Percentiles rank a stretch among this genome's conserved stretches.
Evolutionary conservation across 169 alveolate genomes (phyloP).

Genomic region (Plasmodium fragile): DNA sequence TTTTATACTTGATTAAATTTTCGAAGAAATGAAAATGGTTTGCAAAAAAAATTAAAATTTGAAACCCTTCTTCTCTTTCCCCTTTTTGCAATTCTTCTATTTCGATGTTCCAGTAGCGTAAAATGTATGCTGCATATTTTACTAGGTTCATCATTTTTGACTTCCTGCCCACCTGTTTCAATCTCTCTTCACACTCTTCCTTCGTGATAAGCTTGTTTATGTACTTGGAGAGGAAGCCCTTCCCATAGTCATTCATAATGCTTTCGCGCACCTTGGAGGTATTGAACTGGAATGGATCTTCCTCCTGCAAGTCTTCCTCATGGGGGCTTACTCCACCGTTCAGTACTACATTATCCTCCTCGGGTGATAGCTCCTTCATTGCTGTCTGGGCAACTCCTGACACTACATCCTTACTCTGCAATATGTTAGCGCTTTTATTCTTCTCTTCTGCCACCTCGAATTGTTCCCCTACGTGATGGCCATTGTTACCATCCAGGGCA

Average conservation of each 20-base stretch:
- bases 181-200: neutral
- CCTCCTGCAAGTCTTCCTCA: neutral
- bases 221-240: slow-evolving; percentile 39
- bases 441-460: neutral
- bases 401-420: neutral
- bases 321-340: neutral
- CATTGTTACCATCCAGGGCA: neutral
- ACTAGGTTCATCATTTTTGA: slow-evolving; percentile 40
- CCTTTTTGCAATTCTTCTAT: slow-evolving; percentile 6
- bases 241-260: slow-evolving; percentile 41
- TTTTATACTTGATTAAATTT: slow-evolving; percentile 38
- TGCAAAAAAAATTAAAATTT: slow-evolving; percentile 64
- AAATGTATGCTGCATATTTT: slow-evolving; percentile 14
- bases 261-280: neutral
- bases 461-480: neutral
- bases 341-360: neutral
- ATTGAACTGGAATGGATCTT: slow-evolving; percentile 11
- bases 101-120: slow-evolving; percentile 38
- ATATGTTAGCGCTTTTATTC: neutral
- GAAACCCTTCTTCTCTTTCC: slow-evolving; percentile 33
- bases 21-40: slow-evolving; percentile 58
- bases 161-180: slow-evolving; percentile 21
- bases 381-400: neutral
- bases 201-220: slow-evolving; percentile 6
- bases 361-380: neutral